Conservation (phyloP, 139 green algal species). For the Chlamydomonas applanata region DNA sequence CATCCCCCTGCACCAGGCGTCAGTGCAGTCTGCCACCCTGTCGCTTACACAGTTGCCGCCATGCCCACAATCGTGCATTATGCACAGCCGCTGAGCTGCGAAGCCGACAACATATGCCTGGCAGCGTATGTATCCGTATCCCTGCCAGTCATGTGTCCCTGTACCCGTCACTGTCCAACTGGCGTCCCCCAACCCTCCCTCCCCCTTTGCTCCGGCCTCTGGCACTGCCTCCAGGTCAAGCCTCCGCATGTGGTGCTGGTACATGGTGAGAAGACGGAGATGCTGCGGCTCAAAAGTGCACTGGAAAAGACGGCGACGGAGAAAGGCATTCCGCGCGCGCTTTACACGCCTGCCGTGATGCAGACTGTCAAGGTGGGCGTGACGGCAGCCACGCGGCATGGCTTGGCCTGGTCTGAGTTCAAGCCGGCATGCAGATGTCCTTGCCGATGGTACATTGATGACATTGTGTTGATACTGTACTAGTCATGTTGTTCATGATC, state of each 20-base stretch:
- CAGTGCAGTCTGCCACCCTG: no score
- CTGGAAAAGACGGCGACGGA: conserved; percentile 63
- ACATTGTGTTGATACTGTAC: not conserved
- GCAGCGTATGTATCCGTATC: no score
- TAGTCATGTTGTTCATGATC: not conserved
- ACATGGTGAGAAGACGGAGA: conserved; percentile 85
- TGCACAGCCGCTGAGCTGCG: no score
- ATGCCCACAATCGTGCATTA: no score
- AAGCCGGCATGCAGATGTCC: not conserved
- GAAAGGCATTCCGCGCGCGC: conserved; percentile 36
- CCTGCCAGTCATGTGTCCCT: no score
- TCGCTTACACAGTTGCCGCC: no score
- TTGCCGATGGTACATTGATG: not conserved
- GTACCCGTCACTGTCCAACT: no score
- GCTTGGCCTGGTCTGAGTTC: not conserved
- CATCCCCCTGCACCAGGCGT: no score
- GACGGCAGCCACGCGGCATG: no score
- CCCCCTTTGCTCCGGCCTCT: no score
- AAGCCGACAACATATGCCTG: no score
- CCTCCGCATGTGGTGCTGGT: conserved; percentile 94
- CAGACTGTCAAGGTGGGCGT: conserved; percentile 43
- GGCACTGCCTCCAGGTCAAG: conserved; percentile 31
- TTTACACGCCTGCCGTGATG: conserved; percentile 65
- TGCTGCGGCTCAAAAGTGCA: conserved; percentile 72
- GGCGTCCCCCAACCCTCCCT: no score